Evolutionary conservation across 129 eudicot genomes (phyloP).

Genomic region (Silybum marianum): DNA sequence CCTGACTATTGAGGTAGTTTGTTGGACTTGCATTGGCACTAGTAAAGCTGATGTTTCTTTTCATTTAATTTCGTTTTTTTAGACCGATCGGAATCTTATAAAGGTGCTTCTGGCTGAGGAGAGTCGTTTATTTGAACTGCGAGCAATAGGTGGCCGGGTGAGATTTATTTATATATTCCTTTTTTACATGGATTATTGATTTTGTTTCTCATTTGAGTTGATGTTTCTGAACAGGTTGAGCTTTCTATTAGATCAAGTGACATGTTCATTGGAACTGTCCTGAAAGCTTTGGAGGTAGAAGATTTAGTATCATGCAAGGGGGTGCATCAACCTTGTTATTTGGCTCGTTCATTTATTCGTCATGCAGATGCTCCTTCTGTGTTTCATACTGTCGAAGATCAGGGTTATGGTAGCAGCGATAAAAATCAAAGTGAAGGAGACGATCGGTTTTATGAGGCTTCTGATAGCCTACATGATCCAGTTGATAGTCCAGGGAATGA

Average conservation of each 20-base stretch:
- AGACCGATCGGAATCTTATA: constrained; percentile 56
- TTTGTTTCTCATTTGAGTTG: constrained; percentile 19
- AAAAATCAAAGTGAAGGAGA: constrained; percentile 68
- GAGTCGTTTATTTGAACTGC: constrained; percentile 82
- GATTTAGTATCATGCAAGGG: constrained; percentile 70
- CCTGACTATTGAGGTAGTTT: background rate
- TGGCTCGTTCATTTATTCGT: constrained; percentile 81
- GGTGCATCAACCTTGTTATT: constrained; percentile 49
- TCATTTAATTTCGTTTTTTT: constrained; percentile 1
- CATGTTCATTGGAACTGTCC: constrained; percentile 89
- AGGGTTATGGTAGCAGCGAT: constrained; percentile 32
- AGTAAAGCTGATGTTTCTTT: background rate
- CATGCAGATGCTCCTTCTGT: constrained; percentile 57
- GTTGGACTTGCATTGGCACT: background rate
- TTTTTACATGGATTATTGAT: background rate
- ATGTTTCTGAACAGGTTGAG: constrained; percentile 68
- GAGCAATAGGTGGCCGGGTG: constrained; percentile 98
- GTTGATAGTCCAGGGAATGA: constrained; percentile 50
- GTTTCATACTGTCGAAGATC: constrained; percentile 38
- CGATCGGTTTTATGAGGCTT: constrained; percentile 79
- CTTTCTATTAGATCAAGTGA: constrained; percentile 73
- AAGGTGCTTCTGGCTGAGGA: constrained; percentile 89
- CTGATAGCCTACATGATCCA: constrained; percentile 72
- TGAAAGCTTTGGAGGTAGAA: constrained; percentile 90
- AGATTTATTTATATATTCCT: constrained; percentile 18